Evolutionary conservation across 2,329 filamentous ascomycete species (phyloP).

Genomic region (Cladosporium sp.): DNA sequence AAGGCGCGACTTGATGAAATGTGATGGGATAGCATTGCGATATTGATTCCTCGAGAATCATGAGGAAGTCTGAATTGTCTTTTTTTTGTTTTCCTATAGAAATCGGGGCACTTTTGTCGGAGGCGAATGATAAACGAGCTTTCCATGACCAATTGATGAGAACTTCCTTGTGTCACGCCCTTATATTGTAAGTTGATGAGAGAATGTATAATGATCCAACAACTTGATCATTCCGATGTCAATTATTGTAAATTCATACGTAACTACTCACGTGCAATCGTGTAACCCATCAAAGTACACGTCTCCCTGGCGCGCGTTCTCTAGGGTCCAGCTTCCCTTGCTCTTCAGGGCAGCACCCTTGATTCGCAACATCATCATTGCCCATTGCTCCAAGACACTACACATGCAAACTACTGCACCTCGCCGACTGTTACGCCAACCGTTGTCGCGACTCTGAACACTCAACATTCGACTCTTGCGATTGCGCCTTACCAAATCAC

Average conservation of each 20-base stretch:
- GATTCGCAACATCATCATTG: background rate
- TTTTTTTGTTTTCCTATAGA: slow-evolving; percentile 19
- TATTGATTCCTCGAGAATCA: slow-evolving; percentile 11
- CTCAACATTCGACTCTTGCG: background rate
- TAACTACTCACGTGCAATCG: background rate
- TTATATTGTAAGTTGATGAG: background rate
- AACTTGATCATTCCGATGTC: background rate
- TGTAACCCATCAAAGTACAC: slow-evolving; percentile 1
- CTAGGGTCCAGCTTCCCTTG: slow-evolving; percentile 6
- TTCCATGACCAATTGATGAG: slow-evolving; percentile 7
- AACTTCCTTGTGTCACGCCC: background rate
- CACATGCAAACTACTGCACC: background rate
- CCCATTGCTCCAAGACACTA: background rate
- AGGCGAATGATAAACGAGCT: slow-evolving; percentile 22
- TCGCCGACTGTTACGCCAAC: background rate
- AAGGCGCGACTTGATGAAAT: slow-evolving; percentile 7
- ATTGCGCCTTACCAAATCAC: background rate
- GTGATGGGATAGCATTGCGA: slow-evolving; percentile 18
- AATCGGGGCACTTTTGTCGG: slow-evolving; percentile 12
- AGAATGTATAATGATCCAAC: background rate
- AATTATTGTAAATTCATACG: background rate
- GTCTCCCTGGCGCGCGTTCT: slow-evolving; percentile 1
- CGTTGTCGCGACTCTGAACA: background rate
- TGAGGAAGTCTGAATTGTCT: slow-evolving; percentile 14
- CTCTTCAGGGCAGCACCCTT: background rate